Evolutionary conservation across 2,329 filamentous ascomycete genomes (phyloP).

Genomic region (Fusarium napiforme): DNA sequence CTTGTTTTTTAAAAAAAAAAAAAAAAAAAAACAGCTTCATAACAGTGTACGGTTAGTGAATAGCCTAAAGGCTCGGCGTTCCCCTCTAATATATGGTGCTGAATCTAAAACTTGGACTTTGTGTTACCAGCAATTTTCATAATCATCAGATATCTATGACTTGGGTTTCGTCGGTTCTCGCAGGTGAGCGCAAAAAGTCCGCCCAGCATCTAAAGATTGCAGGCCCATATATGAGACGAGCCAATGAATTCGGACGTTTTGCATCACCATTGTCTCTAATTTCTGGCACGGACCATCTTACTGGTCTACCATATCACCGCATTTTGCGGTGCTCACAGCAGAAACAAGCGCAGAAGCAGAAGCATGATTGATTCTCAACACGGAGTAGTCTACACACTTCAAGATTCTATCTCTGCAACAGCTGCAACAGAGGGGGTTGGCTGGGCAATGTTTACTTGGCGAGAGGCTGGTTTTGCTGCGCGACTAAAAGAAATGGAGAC

Average conservation of each 20-base stretch:
- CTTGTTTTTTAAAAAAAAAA: too few species aligned
- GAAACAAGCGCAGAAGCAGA: neutral
- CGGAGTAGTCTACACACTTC: neutral
- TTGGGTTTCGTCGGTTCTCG: neutral
- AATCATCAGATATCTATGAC: neutral
- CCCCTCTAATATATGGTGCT: neutral
- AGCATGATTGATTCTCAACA: neutral
- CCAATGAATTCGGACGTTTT: constrained; percentile 33
- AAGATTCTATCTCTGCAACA: neutral
- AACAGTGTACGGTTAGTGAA: neutral
- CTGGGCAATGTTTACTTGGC: constrained; percentile 26
- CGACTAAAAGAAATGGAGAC: constrained; percentile 2
- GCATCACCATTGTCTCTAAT: constrained; percentile 40
- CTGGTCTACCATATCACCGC: constrained; percentile 26
- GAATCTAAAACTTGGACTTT: neutral
- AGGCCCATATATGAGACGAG: constrained; percentile 26
- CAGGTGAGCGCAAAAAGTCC: constrained; percentile 29
- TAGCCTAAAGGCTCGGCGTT: neutral
- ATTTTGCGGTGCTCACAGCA: constrained; percentile 13
- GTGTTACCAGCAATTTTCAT: neutral
- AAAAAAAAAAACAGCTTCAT: neutral
- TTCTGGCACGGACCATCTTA: constrained; percentile 36
- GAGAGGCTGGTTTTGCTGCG: constrained; percentile 28
- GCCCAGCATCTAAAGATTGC: constrained; percentile 11
- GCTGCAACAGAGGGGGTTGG: constrained; percentile 8